Evolutionary conservation across 2,329 filamentous ascomycete species (phyloP).

Genomic region (Fusarium tricinctum): DNA sequence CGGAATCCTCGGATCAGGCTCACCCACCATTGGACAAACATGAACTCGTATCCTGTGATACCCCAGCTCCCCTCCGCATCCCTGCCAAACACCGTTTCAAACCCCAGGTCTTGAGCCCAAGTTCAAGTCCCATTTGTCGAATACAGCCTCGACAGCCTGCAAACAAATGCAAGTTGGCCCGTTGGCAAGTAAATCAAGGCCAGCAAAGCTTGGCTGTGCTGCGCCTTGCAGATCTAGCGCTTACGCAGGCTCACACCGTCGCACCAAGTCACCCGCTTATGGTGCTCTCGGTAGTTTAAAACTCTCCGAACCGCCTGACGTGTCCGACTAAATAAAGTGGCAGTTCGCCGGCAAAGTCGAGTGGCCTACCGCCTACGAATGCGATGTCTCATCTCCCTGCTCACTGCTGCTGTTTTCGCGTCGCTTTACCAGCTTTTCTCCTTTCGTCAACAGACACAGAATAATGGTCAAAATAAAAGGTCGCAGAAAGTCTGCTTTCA

Average conservation of each 20-base stretch:
- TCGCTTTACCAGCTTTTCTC: neutral
- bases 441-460: neutral
- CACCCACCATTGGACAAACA: neutral
- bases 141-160: neutral
- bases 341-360: neutral
- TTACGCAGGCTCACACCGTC: conserved; percentile 14
- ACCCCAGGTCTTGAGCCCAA: neutral
- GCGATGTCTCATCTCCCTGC: neutral
- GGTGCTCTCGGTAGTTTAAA: neutral
- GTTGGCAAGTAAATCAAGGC: neutral
- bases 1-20: neutral
- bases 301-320: conserved; percentile 13
- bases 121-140: neutral
- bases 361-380: neutral
- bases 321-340: neutral
- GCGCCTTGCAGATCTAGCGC: conserved; percentile 24
- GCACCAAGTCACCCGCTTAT: conserved; percentile 3
- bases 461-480: neutral
- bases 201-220: conserved; percentile 15
- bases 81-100: neutral
- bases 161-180: neutral
- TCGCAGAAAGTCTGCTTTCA: neutral
- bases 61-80: neutral
- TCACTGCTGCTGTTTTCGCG: neutral
- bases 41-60: neutral